phyloP scores from a whole-genome alignment of 1,139 yeast species.

The Zygoascus sp. region DNA sequence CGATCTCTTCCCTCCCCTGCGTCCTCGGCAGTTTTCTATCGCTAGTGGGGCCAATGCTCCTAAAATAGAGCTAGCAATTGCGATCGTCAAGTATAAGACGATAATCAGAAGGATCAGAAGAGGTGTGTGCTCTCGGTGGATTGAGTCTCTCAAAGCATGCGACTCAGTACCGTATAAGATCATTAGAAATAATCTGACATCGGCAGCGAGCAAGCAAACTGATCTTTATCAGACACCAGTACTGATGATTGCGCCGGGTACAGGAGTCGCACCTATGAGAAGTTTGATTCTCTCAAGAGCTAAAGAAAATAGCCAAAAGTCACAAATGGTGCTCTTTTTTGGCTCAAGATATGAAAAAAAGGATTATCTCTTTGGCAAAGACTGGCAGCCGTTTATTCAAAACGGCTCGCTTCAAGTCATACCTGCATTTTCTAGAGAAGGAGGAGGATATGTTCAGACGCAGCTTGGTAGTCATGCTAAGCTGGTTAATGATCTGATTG shows the following conservation, averaged over 20 bases:
- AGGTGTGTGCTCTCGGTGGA: conserved; percentile 83
- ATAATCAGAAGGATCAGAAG: conserved; percentile 67
- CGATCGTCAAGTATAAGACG: conserved; percentile 83
- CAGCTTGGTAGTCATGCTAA: conserved; percentile 49
- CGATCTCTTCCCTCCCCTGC: conserved; percentile 72
- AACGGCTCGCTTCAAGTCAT: conserved; percentile 41
- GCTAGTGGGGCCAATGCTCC: conserved; percentile 44
- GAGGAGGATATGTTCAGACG: conserved; percentile 68
- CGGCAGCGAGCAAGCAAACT: conserved; percentile 25
- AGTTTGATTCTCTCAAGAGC: conserved; percentile 45
- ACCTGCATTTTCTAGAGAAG: conserved; percentile 53
- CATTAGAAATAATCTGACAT: conserved; percentile 38
- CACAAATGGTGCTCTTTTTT: conserved; percentile 47
- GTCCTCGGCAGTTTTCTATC: conserved; percentile 79
- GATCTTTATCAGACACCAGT: conserved; percentile 41
- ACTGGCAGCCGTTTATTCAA: conserved; percentile 44
- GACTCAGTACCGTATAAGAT: conserved; percentile 54
- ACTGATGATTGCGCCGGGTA: conserved; percentile 80
- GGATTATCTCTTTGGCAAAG: conserved; percentile 62
- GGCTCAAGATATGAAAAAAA: conserved; percentile 69
- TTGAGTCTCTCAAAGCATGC: conserved; percentile 47
- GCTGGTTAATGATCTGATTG: conserved; percentile 48
- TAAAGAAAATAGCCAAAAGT: conserved; percentile 5
- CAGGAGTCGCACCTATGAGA: conserved; percentile 89
- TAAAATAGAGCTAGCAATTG: conserved; percentile 62